phyloP scores from a whole-genome alignment of 1,139 yeast species.

The Suhomyces panamericanus region DNA sequence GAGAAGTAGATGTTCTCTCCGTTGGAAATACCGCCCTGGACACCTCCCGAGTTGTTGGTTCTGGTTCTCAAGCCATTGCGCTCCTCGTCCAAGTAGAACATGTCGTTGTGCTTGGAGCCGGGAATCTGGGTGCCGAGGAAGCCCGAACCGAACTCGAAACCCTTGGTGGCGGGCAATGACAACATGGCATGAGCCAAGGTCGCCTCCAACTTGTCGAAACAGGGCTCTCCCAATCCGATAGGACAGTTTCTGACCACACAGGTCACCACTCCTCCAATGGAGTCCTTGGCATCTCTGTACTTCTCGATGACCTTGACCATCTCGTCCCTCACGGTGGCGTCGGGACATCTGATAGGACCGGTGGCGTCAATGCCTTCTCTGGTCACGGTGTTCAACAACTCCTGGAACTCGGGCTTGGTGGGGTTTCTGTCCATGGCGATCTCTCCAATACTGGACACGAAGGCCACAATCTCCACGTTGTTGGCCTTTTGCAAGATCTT shows the following conservation, averaged over 20 bases:
- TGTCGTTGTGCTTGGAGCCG: conserved; percentile 92
- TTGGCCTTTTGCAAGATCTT: conserved; percentile 75
- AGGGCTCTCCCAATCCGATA: conserved; percentile 94
- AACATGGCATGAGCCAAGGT: conserved; percentile 95
- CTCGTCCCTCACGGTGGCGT: conserved; percentile 61
- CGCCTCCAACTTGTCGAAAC: conserved; percentile 95
- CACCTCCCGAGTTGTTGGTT: conserved; percentile 95
- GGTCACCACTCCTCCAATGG: conserved; percentile 97
- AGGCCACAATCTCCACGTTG: conserved; percentile 92
- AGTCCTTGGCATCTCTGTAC: conserved; percentile 83
- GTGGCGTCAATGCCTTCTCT: conserved; percentile 84
- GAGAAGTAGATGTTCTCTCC: conserved; percentile 94
- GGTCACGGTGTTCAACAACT: conserved; percentile 70
- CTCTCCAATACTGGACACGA: conserved; percentile 87
- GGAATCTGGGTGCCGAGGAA: conserved; percentile 86
- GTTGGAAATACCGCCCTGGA: conserved; percentile 96
- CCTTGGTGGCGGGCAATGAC: conserved; percentile 96
- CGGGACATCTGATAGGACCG: conserved; percentile 96
- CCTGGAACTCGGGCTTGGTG: conserved; percentile 60
- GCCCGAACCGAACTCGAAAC: conserved; percentile 96
- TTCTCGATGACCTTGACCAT: conserved; percentile 89
- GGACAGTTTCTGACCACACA: conserved; percentile 96
- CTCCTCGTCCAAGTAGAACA: conserved; percentile 62
- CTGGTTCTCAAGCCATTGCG: conserved; percentile 68
- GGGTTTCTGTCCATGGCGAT: conserved; percentile 76